These are phyloP conservation scores for Rhodotorula sp. DNA, from an alignment of 1,284 basidiomycete genomes.

Conservation along the genomic window DNA sequence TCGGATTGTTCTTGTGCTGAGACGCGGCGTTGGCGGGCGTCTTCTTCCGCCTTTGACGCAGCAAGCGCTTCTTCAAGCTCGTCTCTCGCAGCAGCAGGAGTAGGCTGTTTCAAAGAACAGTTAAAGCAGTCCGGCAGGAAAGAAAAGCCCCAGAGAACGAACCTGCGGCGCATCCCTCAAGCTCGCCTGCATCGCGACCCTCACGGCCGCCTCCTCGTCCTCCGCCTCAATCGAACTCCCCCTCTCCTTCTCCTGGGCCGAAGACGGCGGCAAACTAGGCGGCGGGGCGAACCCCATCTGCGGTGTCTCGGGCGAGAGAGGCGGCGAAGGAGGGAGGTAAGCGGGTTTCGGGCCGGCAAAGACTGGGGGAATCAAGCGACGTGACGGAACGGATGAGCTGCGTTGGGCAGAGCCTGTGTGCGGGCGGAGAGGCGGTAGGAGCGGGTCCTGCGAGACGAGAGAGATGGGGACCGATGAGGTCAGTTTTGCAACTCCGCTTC, in stretches of 20 bases:
- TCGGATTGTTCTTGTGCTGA: slow-evolving; percentile 14
- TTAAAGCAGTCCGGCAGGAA: no score
- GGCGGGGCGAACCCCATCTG: not conserved
- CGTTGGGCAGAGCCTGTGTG: not conserved
- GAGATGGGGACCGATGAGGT: no score
- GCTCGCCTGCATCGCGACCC: slow-evolving; percentile 10
- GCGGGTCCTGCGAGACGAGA: no score
- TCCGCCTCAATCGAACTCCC: not conserved
- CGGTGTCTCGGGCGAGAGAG: not conserved
- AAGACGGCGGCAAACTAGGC: no score
- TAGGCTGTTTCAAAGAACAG: not conserved
- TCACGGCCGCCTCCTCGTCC: slow-evolving; percentile 8
- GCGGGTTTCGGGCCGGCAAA: not conserved
- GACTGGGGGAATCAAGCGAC: not conserved
- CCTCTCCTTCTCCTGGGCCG: slow-evolving; percentile 1
- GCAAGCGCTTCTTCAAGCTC: not conserved
- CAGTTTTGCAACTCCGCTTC: no score
- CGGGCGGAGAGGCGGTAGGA: no score
- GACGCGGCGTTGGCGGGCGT: not conserved
- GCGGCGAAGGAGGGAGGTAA: slow-evolving; percentile 3
- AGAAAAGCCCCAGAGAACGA: not conserved
- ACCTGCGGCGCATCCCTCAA: not conserved
- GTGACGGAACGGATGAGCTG: not conserved
- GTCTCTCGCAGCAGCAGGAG: not conserved
- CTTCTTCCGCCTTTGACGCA: slow-evolving; percentile 7